Evolutionary conservation across 1,284 basidiomycete genomes (phyloP).

Genomic region (Sparassis latifolia): DNA sequence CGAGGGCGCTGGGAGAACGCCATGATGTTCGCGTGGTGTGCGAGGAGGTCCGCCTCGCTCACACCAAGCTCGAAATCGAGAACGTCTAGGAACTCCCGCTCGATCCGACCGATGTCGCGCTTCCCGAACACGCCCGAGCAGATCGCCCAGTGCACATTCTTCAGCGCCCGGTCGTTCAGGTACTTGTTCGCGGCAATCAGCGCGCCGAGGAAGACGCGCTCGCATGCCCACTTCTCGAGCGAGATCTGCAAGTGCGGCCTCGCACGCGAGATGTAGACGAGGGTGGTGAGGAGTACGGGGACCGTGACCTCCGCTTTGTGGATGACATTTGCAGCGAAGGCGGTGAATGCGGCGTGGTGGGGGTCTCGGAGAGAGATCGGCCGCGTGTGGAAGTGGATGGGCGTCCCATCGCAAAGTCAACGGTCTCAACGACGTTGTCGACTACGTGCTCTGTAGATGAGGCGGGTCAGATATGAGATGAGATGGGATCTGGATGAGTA

Average conservation of each 20-base stretch:
- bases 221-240: constrained; percentile 69
- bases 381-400: constrained; percentile 47
- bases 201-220: constrained; percentile 69
- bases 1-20: constrained; percentile 15
- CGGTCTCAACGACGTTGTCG: constrained; percentile 59
- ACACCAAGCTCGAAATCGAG: constrained; percentile 64
- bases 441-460: constrained; percentile 52
- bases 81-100: constrained; percentile 72
- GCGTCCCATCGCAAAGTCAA: constrained; percentile 64
- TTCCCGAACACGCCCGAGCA: constrained; percentile 76
- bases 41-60: constrained; percentile 55
- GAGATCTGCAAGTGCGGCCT: constrained; percentile 70
- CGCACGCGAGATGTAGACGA: constrained; percentile 67
- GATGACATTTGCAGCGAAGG: constrained; percentile 60
- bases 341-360: constrained; percentile 48
- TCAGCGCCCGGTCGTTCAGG: constrained; percentile 66
- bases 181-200: constrained; percentile 73
- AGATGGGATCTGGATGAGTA: constrained; percentile 2
- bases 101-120: constrained; percentile 69
- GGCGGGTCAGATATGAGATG: constrained; percentile 5
- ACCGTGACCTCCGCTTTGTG: constrained; percentile 61
- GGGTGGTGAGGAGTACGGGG: constrained; percentile 53
- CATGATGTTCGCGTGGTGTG: constrained; percentile 48
- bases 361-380: constrained; percentile 38
- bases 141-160: constrained; percentile 73